Conservation (phyloP, 2,329 filamentous ascomycete species). For the Elsinoe fawcettii region DNA sequence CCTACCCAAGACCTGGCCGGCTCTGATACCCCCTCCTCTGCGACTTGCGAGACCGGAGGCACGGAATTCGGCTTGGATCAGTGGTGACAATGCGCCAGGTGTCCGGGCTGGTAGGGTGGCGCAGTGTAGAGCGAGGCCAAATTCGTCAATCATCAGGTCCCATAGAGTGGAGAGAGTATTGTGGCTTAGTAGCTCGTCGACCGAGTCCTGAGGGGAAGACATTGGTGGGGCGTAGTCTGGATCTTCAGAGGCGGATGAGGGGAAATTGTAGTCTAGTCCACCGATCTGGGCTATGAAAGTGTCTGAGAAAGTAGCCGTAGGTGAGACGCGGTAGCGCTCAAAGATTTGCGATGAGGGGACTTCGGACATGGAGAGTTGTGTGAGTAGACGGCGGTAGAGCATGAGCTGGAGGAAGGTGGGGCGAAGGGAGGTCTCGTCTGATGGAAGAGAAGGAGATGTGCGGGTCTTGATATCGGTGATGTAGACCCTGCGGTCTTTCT, state of each 20-base stretch:
- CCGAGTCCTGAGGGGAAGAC: slow-evolving; percentile 36
- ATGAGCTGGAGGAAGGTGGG: slow-evolving; percentile 82
- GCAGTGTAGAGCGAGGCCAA: slow-evolving; percentile 34
- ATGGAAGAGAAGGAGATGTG: slow-evolving; percentile 54
- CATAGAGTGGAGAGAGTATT: slow-evolving; percentile 55
- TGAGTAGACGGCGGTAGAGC: slow-evolving; percentile 80
- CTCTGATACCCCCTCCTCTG: slow-evolving; percentile 37
- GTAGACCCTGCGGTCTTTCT: slow-evolving; percentile 48
- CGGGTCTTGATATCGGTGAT: slow-evolving; percentile 86
- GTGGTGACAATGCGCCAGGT: slow-evolving; percentile 38
- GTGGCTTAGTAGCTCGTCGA: slow-evolving; percentile 48
- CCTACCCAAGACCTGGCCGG: slow-evolving; percentile 39
- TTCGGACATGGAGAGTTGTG: slow-evolving; percentile 61
- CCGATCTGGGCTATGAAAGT: slow-evolving; percentile 69
- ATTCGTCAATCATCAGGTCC: slow-evolving; percentile 55
- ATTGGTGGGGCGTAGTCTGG: slow-evolving; percentile 20
- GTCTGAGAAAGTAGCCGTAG: slow-evolving; percentile 64
- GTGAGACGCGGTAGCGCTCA: slow-evolving; percentile 61
- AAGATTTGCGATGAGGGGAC: slow-evolving; percentile 65
- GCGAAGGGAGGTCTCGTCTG: slow-evolving; percentile 56
- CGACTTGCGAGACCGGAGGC: slow-evolving; percentile 26
- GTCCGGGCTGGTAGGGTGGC: slow-evolving; percentile 43
- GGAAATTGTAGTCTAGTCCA: slow-evolving; percentile 56
- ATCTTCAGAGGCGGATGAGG: slow-evolving; percentile 15
- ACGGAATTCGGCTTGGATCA: slow-evolving; percentile 52